Evolutionary conservation across 75 land plant species (phyloP).

Genomic region (Larix kaempferi): DNA sequence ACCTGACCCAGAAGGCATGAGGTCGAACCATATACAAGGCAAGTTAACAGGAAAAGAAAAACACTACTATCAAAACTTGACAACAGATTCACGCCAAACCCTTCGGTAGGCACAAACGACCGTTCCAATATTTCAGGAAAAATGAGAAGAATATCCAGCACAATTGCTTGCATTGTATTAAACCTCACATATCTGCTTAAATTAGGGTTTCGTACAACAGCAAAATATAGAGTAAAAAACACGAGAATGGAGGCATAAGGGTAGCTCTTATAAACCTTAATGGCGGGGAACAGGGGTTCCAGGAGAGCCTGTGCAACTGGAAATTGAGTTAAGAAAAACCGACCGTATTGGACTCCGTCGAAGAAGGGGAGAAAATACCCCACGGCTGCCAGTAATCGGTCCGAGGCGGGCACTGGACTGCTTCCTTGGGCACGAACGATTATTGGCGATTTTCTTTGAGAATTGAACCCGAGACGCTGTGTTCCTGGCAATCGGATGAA

Average conservation of each 20-base stretch:
- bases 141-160: conserved; percentile 75
- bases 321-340: conserved; percentile 60
- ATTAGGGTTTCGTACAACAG: conserved; percentile 62
- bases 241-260: conserved; percentile 64
- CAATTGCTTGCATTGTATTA: conserved; percentile 86
- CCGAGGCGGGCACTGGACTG: conserved; percentile 34
- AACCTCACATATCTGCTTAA: conserved; percentile 78
- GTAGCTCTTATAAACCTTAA: conserved; percentile 49
- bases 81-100: conserved; percentile 55
- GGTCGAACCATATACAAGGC: conserved; percentile 56
- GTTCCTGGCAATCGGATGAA: neutral
- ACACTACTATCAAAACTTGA: conserved; percentile 76
- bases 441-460: neutral
- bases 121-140: conserved; percentile 72
- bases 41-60: conserved; percentile 66
- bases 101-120: conserved; percentile 45
- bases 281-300: conserved; percentile 58
- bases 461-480: neutral
- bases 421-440: neutral
- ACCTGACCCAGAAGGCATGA: conserved; percentile 64
- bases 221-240: conserved; percentile 66
- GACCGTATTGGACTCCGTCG: conserved; percentile 82
- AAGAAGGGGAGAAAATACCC: conserved; percentile 83
- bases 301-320: conserved; percentile 39
- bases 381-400: conserved; percentile 63